Base-by-base conservation (phyloP, 2,329 filamentous ascomycete species). In the Penicillium thymicola region DNA sequence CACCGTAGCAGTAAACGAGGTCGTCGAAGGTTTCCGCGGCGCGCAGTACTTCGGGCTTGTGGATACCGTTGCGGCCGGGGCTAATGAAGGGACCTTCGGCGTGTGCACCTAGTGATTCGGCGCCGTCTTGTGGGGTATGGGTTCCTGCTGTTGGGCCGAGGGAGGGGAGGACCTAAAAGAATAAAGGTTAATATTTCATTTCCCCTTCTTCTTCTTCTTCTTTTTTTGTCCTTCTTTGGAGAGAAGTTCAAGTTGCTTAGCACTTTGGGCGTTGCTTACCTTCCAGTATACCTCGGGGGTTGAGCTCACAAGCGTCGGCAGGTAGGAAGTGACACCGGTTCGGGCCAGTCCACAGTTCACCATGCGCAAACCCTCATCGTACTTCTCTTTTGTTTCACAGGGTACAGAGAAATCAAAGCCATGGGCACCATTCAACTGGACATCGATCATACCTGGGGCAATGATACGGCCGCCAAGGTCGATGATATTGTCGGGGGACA, bases 361-460 rank as follows among this genome's bases (percentile, higher is more conserved):
- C 55, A 85, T 79, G 61, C 80, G 80, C 48, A 96, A 77, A n/a
- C 85, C 86, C 72, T 90, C 88, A 56, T 84, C 83, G 67, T 95
- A 96, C 50, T 82, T 80, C 30, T 80, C 76, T 74, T 83, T 85
- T 66, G 88, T 84, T 16, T 86, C 73, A 34, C 74, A 81, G n/a
- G 89, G 85, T 10, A 91, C 80, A 1, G 90, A 94, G 73, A 95
- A 96, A 78, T 96, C 93, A 79, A 96, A 95, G 55, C 92, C 92
- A 67, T 92, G 93, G 10, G 89, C 92, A 46, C 92, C 92, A 68
- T 97, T 97, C 65, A 97, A 85, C 74, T 97, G 92, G 51, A 89
- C 88, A 64, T 97, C 92, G 65, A 97, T 94, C 69, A 97, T 82
- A 27, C 92, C 92, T 0, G 92, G 91, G 0, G 89, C 85, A 21